Conservation (phyloP, 805 yeast genomes). For the Metahyphopichia silvanorum region DNA sequence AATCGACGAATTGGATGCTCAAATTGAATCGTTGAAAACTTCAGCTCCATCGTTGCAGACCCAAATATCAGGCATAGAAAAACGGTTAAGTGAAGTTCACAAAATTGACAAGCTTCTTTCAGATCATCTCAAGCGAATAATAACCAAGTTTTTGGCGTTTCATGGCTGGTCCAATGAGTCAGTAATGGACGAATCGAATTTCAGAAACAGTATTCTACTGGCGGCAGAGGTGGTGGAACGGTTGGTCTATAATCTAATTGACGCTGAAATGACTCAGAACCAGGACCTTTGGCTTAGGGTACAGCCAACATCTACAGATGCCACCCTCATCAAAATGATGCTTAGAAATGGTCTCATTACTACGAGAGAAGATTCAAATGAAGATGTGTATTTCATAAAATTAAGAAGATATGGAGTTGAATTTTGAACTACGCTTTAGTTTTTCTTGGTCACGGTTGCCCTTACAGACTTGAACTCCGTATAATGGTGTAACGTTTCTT, state of each 20-base stretch:
- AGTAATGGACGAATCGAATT: constrained; percentile 4
- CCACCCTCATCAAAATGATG: constrained; percentile 6
- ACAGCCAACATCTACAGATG: constrained; percentile 4
- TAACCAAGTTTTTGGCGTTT: constrained; percentile 8
- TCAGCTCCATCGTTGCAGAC: background rate
- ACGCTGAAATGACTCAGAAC: background rate
- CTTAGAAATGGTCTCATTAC: constrained; percentile 7
- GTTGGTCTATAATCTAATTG: constrained; percentile 4
- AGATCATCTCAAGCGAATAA: constrained; percentile 8
- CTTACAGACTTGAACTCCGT: constrained; percentile 9
- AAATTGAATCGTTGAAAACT: constrained; percentile 1
- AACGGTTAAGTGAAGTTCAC: constrained; percentile 7
- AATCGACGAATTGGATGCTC: constrained; percentile 2
- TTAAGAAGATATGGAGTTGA: constrained; percentile 5
- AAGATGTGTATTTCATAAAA: constrained; percentile 1
- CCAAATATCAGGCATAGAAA: constrained; percentile 1
- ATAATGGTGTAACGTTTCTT: constrained; percentile 32
- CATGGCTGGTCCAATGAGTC: constrained; percentile 7
- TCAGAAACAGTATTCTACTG: constrained; percentile 6
- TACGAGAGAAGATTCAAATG: constrained; percentile 5
- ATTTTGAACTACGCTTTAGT: background rate
- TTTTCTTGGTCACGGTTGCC: background rate
- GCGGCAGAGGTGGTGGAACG: constrained; percentile 6
- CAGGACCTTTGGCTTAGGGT: constrained; percentile 10
- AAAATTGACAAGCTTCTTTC: constrained; percentile 5